A percentile compares a stretch with the other conserved stretches of the same genome.
phyloP scores from a whole-genome alignment of 75 land plant species.

The Sequoia sempervirens region DNA sequence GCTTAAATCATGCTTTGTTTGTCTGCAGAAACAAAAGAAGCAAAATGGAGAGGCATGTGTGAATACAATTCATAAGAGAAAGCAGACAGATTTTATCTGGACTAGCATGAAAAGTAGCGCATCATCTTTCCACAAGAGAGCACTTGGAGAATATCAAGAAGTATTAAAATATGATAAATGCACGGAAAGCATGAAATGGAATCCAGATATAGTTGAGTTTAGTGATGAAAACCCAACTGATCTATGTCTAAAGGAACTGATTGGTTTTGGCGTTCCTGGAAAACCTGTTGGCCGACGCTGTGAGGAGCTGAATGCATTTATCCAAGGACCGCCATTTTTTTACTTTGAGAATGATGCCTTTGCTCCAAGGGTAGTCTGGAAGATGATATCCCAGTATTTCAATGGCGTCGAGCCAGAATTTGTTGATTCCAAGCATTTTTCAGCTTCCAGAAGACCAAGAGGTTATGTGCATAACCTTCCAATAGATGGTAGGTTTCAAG shows the following conservation, averaged over 20 bases:
- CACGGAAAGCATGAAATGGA: background rate
- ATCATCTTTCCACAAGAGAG: background rate
- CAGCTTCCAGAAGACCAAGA: slow-evolving; percentile 54
- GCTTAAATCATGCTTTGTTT: background rate
- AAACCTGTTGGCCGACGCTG: background rate
- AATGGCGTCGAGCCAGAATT: slow-evolving; percentile 70
- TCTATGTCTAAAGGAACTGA: slow-evolving; percentile 15
- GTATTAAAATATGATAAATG: background rate
- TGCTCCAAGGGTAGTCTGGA: slow-evolving; percentile 72
- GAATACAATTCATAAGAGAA: background rate
- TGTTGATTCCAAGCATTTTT: slow-evolving; percentile 69
- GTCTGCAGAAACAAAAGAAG: background rate
- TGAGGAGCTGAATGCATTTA: slow-evolving; percentile 30
- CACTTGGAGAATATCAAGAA: background rate
- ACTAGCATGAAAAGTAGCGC: background rate
- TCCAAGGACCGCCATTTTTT: slow-evolving; percentile 67
- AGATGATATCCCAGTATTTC: slow-evolving; percentile 43
- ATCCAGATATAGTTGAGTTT: background rate
- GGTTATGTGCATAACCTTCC: slow-evolving; percentile 82
- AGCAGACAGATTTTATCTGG: background rate
- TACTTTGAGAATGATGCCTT: slow-evolving; percentile 76
- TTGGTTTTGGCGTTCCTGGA: slow-evolving; percentile 54
- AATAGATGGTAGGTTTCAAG: slow-evolving; percentile 36
- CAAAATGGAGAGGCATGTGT: slow-evolving; percentile 1
- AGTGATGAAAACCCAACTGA: background rate